Evolutionary conservation across 1,139 yeast genomes (phyloP).

Genomic region (Geotrichum macrosporum): DNA sequence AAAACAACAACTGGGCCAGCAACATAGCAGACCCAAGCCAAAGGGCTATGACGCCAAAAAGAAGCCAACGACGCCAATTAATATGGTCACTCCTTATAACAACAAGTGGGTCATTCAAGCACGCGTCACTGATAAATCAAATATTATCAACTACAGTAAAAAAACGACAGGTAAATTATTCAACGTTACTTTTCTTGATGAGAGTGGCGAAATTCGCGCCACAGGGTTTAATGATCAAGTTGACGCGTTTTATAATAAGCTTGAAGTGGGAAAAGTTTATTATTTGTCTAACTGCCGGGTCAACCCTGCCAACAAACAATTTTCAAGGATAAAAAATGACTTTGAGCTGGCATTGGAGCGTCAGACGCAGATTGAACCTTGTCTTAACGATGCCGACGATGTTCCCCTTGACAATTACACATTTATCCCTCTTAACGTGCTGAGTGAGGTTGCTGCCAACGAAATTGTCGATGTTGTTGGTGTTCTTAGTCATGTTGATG

Average conservation of each 20-base stretch:
- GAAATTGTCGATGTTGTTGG: constrained; percentile 83
- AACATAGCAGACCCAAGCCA: constrained; percentile 9
- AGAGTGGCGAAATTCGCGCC: constrained; percentile 93
- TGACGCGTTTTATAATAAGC: constrained; percentile 63
- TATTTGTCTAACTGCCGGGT: constrained; percentile 78
- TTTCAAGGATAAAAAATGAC: constrained; percentile 78
- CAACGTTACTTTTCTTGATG: constrained; percentile 83
- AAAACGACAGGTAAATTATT: constrained; percentile 70
- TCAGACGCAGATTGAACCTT: constrained; percentile 70
- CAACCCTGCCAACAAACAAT: constrained; percentile 79
- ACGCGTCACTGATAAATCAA: constrained; percentile 82
- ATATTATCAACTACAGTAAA: constrained; percentile 73
- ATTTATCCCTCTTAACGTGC: constrained; percentile 64
- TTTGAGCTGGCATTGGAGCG: constrained; percentile 81
- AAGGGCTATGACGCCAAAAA: background rate
- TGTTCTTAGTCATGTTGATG: constrained; percentile 70
- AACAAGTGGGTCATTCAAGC: constrained; percentile 91
- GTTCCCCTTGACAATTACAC: constrained; percentile 79
- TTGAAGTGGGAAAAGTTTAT: constrained; percentile 88
- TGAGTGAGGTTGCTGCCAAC: constrained; percentile 66
- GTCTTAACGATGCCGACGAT: constrained; percentile 50
- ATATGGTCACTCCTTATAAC: constrained; percentile 85
- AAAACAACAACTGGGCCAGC: constrained; percentile 14
- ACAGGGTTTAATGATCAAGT: constrained; percentile 91
- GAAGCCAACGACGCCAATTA: constrained; percentile 61